Base-by-base conservation (phyloP, 148 eudicot species). In the Fagopyrum homotropicum region DNA sequence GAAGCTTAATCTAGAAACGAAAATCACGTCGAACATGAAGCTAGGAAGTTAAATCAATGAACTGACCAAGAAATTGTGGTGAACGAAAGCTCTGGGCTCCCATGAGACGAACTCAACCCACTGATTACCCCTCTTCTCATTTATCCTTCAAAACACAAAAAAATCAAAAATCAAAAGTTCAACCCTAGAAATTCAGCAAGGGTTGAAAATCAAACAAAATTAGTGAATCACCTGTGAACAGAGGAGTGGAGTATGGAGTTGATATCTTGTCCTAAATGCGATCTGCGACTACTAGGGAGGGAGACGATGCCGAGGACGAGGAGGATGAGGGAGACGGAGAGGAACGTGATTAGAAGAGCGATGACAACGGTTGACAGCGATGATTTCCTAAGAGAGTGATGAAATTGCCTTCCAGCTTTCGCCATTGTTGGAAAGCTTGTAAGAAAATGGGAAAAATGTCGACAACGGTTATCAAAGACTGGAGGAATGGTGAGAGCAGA, bases 81-180 rank as follows among this genome's bases (percentile, higher is more conserved):
- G 91, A 75, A 93, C 72, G 64, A 74, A 81, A 73, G 98, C 98
- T 84, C 98, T 82, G n/a, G 98, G 98, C 82, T 93, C 93, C 98
- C 97, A 93, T 59, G 98, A 93, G 56, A 93, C 82, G 4, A 88
- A 76, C 78, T 93, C 97, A 81, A 87, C 90, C 98, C 97, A 93
- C 75, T 82, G 89, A 69, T 91, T 87, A 72, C 74, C 76, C 59
- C 80, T 85, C 56, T 79, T 90, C 70, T 87, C 81, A 74, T 80
- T 84, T n/a, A 54, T 54, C 59, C 59, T 10, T 10, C 59, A 54
- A 9, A 64, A 73, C 50, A 55, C 29, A 16, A 12, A 4, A 52
- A 73, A 57, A 54, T 54, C 2, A 54, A n/a, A 54, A 1, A 54
- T 54, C 59, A n/a, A 54, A n/a, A 2, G 4, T 6, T 54, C 2